Percentiles rank a stretch among this genome's conserved stretches.
Conservation (phyloP, 176 grass and related monocot genomes). For the Oryza longistaminata region DNA sequence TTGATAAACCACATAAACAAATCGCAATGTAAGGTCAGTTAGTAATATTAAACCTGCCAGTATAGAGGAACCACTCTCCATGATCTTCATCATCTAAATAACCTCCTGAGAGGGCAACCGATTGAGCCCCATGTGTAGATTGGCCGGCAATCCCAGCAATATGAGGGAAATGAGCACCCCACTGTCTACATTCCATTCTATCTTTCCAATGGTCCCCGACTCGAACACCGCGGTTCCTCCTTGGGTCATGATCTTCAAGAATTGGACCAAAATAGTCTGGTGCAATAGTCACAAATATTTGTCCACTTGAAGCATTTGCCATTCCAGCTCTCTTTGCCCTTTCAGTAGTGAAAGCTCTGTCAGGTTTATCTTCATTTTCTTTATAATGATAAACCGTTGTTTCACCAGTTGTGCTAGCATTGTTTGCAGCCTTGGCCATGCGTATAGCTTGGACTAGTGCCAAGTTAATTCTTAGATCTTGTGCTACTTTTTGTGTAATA, state of each 20-base stretch:
- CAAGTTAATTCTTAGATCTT: constrained; percentile 74
- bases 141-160: constrained; percentile 93
- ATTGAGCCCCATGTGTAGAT: constrained; percentile 73
- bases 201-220: constrained; percentile 82
- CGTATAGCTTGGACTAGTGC: constrained; percentile 48
- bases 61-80: constrained; percentile 94
- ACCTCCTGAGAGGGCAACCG: constrained; percentile 82
- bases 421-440: constrained; percentile 66
- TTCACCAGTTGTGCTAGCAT: constrained; percentile 14
- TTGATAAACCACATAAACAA: neutral
- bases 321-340: constrained; percentile 73
- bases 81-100: constrained; percentile 86
- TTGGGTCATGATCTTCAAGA: constrained; percentile 71
- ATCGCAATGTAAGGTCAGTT: neutral
- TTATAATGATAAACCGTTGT: constrained; percentile 56
- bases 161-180: constrained; percentile 92
- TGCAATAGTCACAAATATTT: constrained; percentile 91
- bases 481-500: constrained; percentile 70
- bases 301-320: constrained; percentile 84
- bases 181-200: constrained; percentile 86
- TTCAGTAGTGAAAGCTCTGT: constrained; percentile 82
- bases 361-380: constrained; percentile 75
- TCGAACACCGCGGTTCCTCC: constrained; percentile 52
- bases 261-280: constrained; percentile 93
- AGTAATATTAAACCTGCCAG: constrained; percentile 57